These are phyloP conservation scores for Debaryomyces sp. DNA, from an alignment of 1,139 yeast genomes.

Conservation along the genomic window DNA sequence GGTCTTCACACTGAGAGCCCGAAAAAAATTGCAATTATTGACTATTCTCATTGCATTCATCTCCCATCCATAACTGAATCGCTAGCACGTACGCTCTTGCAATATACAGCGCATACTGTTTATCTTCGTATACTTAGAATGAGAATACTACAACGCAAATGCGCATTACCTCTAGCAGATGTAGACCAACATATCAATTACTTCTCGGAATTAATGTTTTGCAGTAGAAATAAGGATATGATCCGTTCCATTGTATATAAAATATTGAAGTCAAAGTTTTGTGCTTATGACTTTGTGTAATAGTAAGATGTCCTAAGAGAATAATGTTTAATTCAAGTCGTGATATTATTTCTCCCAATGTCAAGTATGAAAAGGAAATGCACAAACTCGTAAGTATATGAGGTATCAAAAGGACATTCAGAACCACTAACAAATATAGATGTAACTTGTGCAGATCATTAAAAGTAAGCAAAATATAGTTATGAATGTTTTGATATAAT, in stretches of 20 bases:
- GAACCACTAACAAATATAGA: neutral
- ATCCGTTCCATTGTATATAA: too few species aligned
- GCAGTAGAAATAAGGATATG: too few species aligned
- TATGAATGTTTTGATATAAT: neutral
- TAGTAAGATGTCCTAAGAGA: too few species aligned
- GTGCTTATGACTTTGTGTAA: neutral
- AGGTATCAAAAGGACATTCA: neutral
- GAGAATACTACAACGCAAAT: too few species aligned
- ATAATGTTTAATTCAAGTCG: neutral
- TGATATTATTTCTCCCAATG: neutral
- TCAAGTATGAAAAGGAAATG: neutral
- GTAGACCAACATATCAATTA: too few species aligned
- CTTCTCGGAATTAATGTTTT: too few species aligned
- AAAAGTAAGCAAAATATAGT: neutral
- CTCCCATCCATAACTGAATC: too few species aligned
- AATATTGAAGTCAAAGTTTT: too few species aligned
- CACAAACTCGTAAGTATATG: constrained; percentile 2
- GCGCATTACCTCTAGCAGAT: too few species aligned
- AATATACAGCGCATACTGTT: too few species aligned
- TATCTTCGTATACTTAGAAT: too few species aligned
- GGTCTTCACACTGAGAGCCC: neutral
- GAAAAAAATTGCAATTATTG: neutral
- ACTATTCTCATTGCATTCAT: neutral
- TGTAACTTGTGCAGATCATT: constrained; percentile 1
- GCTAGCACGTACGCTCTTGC: too few species aligned